phyloP scores from a whole-genome alignment of 176 grass and related monocot genomes.

The Rhynchospora pubera region DNA sequence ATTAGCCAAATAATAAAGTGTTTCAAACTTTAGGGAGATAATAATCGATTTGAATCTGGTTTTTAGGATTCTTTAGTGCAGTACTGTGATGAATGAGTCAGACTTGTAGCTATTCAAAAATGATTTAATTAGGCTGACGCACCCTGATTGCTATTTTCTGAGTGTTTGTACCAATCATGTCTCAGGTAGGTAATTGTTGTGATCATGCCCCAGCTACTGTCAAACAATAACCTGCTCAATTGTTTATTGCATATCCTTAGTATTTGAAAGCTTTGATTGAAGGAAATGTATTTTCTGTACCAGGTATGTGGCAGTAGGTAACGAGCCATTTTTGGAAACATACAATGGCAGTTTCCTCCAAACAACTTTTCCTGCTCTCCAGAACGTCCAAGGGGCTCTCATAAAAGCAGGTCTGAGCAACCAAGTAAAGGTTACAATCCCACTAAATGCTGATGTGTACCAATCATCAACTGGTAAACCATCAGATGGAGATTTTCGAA shows the following conservation, averaged over 20 bases:
- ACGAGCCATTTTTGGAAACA: constrained; percentile 92
- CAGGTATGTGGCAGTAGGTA: constrained; percentile 95
- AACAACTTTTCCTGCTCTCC: constrained; percentile 80
- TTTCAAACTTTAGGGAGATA: background rate
- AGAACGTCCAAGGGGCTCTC: constrained; percentile 75
- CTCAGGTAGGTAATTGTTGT: background rate
- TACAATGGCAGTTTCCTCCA: constrained; percentile 99
- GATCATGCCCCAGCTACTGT: background rate
- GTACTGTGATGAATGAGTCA: background rate
- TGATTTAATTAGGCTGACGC: background rate
- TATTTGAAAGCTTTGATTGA: background rate
- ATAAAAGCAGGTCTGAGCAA: constrained; percentile 66
- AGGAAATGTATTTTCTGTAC: constrained; percentile 6
- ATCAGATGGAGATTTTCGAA: constrained; percentile 87
- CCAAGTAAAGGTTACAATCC: constrained; percentile 72
- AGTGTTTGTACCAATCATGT: background rate
- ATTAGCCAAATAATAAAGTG: background rate
- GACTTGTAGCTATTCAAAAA: background rate
- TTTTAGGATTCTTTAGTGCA: background rate
- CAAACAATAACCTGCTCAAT: background rate
- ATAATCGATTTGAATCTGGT: background rate
- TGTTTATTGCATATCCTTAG: background rate
- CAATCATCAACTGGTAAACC: constrained; percentile 42
- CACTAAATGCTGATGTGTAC: constrained; percentile 89
- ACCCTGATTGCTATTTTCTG: background rate